Base-by-base conservation (phyloP, 139 green algal species). In the Chlorella sp. region DNA sequence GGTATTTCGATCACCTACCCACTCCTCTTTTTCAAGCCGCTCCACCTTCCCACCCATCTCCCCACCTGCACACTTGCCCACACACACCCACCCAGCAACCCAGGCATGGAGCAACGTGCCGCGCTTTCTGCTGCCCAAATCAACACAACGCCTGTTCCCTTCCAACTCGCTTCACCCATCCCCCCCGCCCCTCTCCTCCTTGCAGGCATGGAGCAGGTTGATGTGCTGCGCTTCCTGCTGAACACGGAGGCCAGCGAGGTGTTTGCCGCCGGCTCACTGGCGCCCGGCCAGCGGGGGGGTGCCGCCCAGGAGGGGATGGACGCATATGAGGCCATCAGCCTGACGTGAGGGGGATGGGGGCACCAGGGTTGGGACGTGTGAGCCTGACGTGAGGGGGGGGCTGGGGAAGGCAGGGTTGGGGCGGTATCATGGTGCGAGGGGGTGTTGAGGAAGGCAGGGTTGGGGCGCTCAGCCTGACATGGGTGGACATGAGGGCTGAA, bases 121-220 rank as follows among this genome's bases (percentile, higher is more conserved):
- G 48, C 48, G 48, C 48, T 9, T 57, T 9, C 48, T 57, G 48
- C 48, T 57, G 48, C 5, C 48, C 5, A 9, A 57, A 57, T 57
- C 7, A 57, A 57, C 7, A 57, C 48, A 9, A 57, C 5, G 48
- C 48, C 9, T 9, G n/a, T n/a, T 11, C 30, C 34, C 34, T 16
- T 53, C 9, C 34, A 81, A n/a, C 26, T 28, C 28, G 3, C 34
- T 22, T 53, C 34, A 24, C 9, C 34, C 36, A 40, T 48, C 69
- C 73, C 32, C n/a, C 36, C 1, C 16, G 18, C 16, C 21, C 15
- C 39, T 37, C 3, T 1, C 48, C 1, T 30, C 9, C 2, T 30
- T 73, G n/a, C 81, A 86, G 81, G 81, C 81, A 75, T 86, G 32
- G 40, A 86, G 57, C 81, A 86, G 57, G 81, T 75, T 18, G 81